Evolutionary conservation across 2,329 filamentous ascomycete genomes (phyloP).

Genomic region (Capronia coronata): DNA sequence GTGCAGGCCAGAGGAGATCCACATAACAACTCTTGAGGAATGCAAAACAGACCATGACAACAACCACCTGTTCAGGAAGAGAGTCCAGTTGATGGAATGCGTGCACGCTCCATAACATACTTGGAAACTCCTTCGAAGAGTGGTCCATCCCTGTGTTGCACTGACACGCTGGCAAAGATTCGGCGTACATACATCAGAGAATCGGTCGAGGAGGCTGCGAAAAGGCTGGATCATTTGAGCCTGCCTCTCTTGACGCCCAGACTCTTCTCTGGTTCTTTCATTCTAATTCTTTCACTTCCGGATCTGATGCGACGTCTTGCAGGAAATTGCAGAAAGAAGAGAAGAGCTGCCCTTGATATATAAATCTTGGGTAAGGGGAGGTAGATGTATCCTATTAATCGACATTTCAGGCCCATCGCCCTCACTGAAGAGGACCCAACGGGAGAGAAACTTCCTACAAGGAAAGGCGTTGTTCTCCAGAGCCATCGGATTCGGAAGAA

Average conservation of each 20-base stretch:
- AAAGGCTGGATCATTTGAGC: not conserved
- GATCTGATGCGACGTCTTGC: not conserved
- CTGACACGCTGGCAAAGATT: slow-evolving; percentile 3
- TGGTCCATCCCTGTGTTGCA: not conserved
- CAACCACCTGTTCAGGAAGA: slow-evolving; percentile 6
- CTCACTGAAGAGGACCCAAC: slow-evolving; percentile 64
- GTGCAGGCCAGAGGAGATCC: slow-evolving; percentile 11
- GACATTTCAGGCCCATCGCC: slow-evolving; percentile 65
- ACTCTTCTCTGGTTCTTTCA: not conserved
- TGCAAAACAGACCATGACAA: slow-evolving; percentile 22
- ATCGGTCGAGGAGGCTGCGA: not conserved
- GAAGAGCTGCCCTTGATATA: no score
- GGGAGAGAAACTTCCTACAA: slow-evolving; percentile 64
- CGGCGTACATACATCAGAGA: not conserved
- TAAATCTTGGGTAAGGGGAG: no score
- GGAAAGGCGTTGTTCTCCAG: slow-evolving; percentile 54
- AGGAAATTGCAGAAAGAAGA: no score
- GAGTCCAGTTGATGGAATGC: slow-evolving; percentile 9
- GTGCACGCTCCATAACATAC: slow-evolving; percentile 19
- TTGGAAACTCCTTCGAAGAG: slow-evolving; percentile 11
- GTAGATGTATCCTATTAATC: slow-evolving; percentile 57
- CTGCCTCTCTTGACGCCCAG: not conserved
- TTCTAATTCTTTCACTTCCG: no score
- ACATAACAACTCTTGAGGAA: slow-evolving; percentile 20
- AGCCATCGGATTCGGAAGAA: slow-evolving; percentile 49